Evolutionary conservation across 805 yeast species (phyloP).

Genomic region (Candida sonorensis): DNA sequence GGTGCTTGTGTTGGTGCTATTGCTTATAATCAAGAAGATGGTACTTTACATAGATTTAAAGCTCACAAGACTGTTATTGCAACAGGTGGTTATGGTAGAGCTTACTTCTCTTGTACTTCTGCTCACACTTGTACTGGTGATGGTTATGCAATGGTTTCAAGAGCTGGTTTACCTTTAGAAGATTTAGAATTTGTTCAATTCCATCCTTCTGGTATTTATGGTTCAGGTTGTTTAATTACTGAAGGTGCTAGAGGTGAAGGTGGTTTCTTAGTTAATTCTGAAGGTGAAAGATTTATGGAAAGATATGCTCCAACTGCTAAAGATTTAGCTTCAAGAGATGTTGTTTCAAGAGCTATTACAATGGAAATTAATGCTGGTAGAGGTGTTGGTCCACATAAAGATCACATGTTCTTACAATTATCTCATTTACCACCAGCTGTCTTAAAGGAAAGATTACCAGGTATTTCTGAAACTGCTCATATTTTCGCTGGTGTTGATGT

Average conservation of each 20-base stretch:
- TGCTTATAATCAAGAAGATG: conserved; percentile 98
- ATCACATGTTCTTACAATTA: conserved; percentile 91
- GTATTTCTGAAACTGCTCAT: conserved; percentile 97
- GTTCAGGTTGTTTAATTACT: conserved; percentile 97
- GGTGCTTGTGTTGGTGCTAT: conserved; percentile 96
- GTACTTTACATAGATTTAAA: conserved; percentile 95
- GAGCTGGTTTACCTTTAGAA: conserved; percentile 97
- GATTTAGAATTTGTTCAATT: conserved; percentile 97
- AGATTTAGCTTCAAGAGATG: conserved; percentile 97
- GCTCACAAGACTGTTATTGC: conserved; percentile 96
- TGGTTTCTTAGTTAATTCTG: conserved; percentile 91
- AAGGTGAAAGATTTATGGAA: conserved; percentile 99
- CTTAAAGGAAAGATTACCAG: conserved; percentile 92
- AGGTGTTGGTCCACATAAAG: conserved; percentile 96
- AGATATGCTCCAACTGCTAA: conserved; percentile 98
- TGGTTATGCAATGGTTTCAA: conserved; percentile 95
- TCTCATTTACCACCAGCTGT: conserved; percentile 91
- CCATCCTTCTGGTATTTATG: conserved; percentile 99
- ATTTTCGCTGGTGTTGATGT: conserved; percentile 99
- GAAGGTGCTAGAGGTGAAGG: conserved; percentile 99
- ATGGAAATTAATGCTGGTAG: conserved; percentile 98
- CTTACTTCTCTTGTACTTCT: conserved; percentile 97
- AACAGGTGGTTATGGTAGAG: conserved; percentile 98
- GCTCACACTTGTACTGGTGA: conserved; percentile 99
- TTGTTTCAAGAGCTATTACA: conserved; percentile 96